Base-by-base conservation (phyloP, 352 stramenopile genomes). In the Phytophthora colocasiae region DNA sequence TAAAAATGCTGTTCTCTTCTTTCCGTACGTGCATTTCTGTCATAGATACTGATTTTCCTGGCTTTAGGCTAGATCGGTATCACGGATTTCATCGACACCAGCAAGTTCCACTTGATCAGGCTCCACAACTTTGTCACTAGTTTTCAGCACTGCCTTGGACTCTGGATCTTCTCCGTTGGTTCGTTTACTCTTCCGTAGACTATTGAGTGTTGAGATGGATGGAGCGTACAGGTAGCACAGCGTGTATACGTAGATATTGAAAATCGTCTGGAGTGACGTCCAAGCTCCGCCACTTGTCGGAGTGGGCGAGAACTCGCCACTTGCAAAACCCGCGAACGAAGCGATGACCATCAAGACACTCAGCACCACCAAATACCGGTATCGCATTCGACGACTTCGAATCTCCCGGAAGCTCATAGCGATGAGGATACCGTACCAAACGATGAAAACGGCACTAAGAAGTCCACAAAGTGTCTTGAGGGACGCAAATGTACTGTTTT, bases 211-310 rank as follows among this genome's bases (percentile, higher is more conserved):
- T 12, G 73, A 68, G 1, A 74, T 56, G 0, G 80, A 89, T 31
- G 80, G 78, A 12, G 78, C 78, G 55, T 85, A 85, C 41, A 89
- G 46, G 44, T 87, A 90, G 69, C 77, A 75, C 53, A 90, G 52
- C 17, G 58, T 75, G 62, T 72, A 85, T 15, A 90, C 66, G 66
- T 90, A 90, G 6, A 90, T 29, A 38, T 90, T 90, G 61, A 88
- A 88, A 31, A 90, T 73, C 15, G 79, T 69, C 15, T 76, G 64
- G 19, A 78, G 73, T 10, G 73, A 74, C 0, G 81, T 90, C 79
- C 81, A 90, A 15, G 75, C 51, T 1, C 78, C 81, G 29, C 72
- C 79, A 47, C 62, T 90, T 1, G 69, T 38, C 1, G 81, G 81
- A 6, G 73, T 78, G 3, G 77, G 79, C 10, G 78, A 88, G 52